Conservation (phyloP, 1,139 yeast genomes). For the Kazachstania sp. region DNA sequence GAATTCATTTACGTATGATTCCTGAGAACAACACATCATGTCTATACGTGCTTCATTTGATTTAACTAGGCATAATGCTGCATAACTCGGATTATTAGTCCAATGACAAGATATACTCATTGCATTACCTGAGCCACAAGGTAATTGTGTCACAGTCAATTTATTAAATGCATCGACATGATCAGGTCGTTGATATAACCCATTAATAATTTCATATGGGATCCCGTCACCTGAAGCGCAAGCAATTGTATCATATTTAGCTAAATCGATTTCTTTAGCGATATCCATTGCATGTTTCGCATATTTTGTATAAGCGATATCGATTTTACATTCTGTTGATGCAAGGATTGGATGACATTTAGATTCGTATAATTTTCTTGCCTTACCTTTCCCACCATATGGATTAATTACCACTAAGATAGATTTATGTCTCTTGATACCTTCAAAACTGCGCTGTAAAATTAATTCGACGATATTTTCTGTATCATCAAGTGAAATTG, state of each 20-base stretch:
- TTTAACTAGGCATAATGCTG: slow-evolving; percentile 67
- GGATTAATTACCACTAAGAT: slow-evolving; percentile 73
- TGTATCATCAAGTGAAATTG: background rate
- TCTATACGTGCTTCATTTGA: slow-evolving; percentile 60
- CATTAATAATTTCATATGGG: slow-evolving; percentile 90
- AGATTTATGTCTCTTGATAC: slow-evolving; percentile 38
- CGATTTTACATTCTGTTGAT: slow-evolving; percentile 55
- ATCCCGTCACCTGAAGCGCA: slow-evolving; percentile 97
- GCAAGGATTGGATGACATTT: slow-evolving; percentile 60
- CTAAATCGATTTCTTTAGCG: slow-evolving; percentile 46
- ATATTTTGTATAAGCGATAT: slow-evolving; percentile 55
- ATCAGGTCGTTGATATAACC: slow-evolving; percentile 57
- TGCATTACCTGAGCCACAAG: slow-evolving; percentile 96
- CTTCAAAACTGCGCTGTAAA: slow-evolving; percentile 35
- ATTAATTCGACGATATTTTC: slow-evolving; percentile 28
- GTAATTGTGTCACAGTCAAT: slow-evolving; percentile 72
- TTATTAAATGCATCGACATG: slow-evolving; percentile 55
- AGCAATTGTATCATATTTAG: slow-evolving; percentile 63
- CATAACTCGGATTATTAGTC: slow-evolving; percentile 54
- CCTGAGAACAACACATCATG: slow-evolving; percentile 73
- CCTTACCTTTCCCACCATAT: slow-evolving; percentile 81
- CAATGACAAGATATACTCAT: slow-evolving; percentile 77
- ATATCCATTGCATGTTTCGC: slow-evolving; percentile 70
- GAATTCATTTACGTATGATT: slow-evolving; percentile 29
- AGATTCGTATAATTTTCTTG: slow-evolving; percentile 45